A percentile compares a stretch with the other conserved stretches of the same genome.
Conservation (phyloP, 768 basidiomycete genomes). For the Boletus pseudopeckii region DNA sequence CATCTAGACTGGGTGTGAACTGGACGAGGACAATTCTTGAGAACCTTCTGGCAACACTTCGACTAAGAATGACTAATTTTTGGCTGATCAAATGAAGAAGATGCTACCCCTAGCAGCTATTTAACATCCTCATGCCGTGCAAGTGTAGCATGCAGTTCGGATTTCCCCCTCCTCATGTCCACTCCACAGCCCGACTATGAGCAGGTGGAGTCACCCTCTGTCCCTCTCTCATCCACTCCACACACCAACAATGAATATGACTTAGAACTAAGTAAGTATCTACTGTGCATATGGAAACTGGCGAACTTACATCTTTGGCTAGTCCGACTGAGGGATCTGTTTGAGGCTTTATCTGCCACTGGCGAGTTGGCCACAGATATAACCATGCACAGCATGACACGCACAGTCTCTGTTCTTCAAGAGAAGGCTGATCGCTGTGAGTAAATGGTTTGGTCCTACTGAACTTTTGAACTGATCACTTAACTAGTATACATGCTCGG, state of each 20-base stretch:
- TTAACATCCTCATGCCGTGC: too few relatives aligned
- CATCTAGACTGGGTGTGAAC: too few relatives aligned
- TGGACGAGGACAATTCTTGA: too few relatives aligned
- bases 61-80: too few relatives aligned
- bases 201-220: background rate
- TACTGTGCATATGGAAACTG: background rate
- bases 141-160: background rate
- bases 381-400: background rate
- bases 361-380: background rate
- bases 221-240: background rate
- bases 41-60: too few relatives aligned
- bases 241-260: background rate
- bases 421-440: background rate
- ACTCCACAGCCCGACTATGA: background rate
- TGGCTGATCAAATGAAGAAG: too few relatives aligned
- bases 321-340: background rate
- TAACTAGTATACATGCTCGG: background rate
- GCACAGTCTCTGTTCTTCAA: background rate
- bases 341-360: background rate
- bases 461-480: background rate
- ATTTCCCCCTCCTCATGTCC: background rate
- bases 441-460: background rate
- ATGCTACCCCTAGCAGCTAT: too few relatives aligned
- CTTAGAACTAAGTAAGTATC: background rate
- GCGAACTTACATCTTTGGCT: background rate